Evolutionary conservation across 169 alveolate genomes (phyloP).

Genomic region (Amoebophrya sp.): DNA sequence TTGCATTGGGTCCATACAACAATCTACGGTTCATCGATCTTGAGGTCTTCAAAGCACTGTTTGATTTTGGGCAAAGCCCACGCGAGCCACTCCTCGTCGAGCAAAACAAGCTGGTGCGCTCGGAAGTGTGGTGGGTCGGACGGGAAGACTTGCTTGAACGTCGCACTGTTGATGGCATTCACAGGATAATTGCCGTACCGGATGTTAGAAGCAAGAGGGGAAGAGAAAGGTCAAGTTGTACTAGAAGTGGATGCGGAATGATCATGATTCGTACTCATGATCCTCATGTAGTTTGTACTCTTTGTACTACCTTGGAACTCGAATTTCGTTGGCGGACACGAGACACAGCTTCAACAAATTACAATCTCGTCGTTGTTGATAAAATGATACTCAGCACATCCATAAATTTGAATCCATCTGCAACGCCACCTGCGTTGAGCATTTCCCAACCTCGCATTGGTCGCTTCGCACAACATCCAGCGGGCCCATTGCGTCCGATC

Average conservation of each 20-base stretch:
- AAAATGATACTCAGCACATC: too few species aligned
- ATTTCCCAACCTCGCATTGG: not conserved
- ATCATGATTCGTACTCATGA: too few species aligned
- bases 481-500: constrained; percentile 15
- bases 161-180: not conserved
- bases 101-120: constrained; percentile 9
- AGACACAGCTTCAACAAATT: too few species aligned
- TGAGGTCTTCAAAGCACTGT: not conserved
- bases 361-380: too few species aligned
- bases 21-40: not conserved
- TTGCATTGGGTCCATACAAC: too few species aligned
- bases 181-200: not conserved
- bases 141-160: not conserved
- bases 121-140: not conserved
- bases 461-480: not conserved
- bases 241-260: too few species aligned
- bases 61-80: not conserved
- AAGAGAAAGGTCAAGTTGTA: too few species aligned
- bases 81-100: not conserved
- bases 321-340: too few species aligned
- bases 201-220: too few species aligned
- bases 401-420: too few species aligned
- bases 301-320: too few species aligned
- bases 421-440: not conserved
- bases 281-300: too few species aligned